These are phyloP conservation scores for Boletus barrowsii DNA, from an alignment of 768 basidiomycete species.

Conservation along the genomic window DNA sequence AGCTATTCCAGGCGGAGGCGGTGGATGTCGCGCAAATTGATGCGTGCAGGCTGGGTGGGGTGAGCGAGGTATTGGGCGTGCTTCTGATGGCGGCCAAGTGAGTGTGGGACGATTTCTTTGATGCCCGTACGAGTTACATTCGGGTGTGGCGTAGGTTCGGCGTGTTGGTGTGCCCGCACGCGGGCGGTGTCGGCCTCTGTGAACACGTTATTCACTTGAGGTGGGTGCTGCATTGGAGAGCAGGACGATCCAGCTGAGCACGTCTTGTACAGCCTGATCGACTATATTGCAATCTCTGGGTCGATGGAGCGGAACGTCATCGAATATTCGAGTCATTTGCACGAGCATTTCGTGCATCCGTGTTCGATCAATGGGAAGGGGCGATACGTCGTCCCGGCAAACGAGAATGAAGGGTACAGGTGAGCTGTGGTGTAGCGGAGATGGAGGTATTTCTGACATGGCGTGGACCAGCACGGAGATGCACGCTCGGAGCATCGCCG, in stretches of 20 bases:
- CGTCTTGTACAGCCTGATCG: conserved; percentile 60
- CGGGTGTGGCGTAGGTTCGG: conserved; percentile 54
- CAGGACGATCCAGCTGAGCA: background rate
- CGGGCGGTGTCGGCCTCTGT: conserved; percentile 89
- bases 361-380: conserved; percentile 83
- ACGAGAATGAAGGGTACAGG: conserved; percentile 72
- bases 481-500: conserved; percentile 62
- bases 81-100: conserved; percentile 88
- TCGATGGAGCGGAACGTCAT: conserved; percentile 90
- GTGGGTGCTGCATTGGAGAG: conserved; percentile 31
- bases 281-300: conserved; percentile 73
- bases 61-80: conserved; percentile 86
- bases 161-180: conserved; percentile 86
- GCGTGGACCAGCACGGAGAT: conserved; percentile 65
- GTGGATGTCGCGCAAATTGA: conserved; percentile 91
- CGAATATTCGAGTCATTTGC: conserved; percentile 81
- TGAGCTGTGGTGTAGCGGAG: conserved; percentile 5
- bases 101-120: conserved; percentile 25
- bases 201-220: conserved; percentile 87
- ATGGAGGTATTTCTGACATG: conserved; percentile 2
- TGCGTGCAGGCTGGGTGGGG: conserved; percentile 84
- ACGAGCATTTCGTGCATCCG: conserved; percentile 77
- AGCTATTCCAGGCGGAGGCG: conserved; percentile 82
- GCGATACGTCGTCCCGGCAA: conserved; percentile 77
- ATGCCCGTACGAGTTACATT: background rate